Evolutionary conservation across 306 rosid species (phyloP).

Genomic region (Sicyos baderoa): DNA sequence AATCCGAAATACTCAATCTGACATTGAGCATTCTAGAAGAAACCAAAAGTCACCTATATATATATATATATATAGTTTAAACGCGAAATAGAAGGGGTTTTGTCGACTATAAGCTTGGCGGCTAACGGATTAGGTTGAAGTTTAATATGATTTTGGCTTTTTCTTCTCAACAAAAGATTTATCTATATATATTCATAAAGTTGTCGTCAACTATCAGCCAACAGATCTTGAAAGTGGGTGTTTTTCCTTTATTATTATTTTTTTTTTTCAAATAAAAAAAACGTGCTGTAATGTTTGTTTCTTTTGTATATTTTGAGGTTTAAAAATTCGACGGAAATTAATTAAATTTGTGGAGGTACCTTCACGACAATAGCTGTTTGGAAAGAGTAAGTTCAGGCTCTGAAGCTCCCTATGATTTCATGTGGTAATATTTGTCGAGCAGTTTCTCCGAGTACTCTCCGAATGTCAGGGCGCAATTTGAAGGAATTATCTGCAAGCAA

Average conservation of each 20-base stretch:
- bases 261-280: neutral
- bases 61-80: no score
- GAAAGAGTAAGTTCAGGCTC: neutral
- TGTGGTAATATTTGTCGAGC: slow-evolving; percentile 75
- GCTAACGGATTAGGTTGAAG: slow-evolving; percentile 8
- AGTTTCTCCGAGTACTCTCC: slow-evolving; percentile 89
- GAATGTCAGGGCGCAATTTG: slow-evolving; percentile 56
- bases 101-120: slow-evolving; percentile 2
- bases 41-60: neutral
- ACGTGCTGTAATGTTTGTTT: neutral
- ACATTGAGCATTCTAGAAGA: slow-evolving; percentile 4
- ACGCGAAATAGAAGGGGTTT: neutral
- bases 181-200: slow-evolving; percentile 3
- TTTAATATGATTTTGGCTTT: slow-evolving; percentile 3
- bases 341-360: neutral
- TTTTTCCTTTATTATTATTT: neutral
- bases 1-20: no score
- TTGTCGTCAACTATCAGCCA: slow-evolving; percentile 14
- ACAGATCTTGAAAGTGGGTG: slow-evolving; percentile 11
- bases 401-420: slow-evolving; percentile 16
- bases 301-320: neutral
- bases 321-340: neutral
- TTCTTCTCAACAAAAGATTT: slow-evolving; percentile 3
- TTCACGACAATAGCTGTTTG: neutral
- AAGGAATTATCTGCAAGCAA: slow-evolving; percentile 52